Conservation (phyloP, 2,329 filamentous ascomycete species). For the Cadophora malorum region DNA sequence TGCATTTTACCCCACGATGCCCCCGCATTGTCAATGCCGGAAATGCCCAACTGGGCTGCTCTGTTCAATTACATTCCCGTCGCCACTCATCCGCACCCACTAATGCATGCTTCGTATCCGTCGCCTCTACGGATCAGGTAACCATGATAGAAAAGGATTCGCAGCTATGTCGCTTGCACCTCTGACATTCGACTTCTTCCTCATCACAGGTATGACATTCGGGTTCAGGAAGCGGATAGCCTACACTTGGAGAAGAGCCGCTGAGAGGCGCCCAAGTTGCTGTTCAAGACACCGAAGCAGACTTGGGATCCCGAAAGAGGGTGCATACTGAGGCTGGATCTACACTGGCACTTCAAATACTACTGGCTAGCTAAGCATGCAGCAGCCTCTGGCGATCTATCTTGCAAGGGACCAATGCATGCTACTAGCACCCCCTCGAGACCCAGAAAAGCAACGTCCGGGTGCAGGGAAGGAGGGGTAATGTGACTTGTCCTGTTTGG, state of each 20-base stretch:
- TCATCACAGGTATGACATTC: not conserved
- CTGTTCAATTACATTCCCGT: not conserved
- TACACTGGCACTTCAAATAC: not conserved
- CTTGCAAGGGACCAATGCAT: not conserved
- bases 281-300: not conserved
- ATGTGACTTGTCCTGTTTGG: slow-evolving; percentile 1
- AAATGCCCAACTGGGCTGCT: not conserved
- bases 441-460: not conserved
- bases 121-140: not conserved
- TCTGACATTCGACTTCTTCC: not conserved
- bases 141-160: not conserved
- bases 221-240: not conserved
- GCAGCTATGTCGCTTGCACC: not conserved
- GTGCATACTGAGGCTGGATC: slow-evolving; percentile 3
- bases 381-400: slow-evolving; percentile 3
- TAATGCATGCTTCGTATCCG: not conserved
- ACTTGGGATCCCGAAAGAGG: not conserved
- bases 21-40: slow-evolving; percentile 8
- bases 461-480: slow-evolving; percentile 18
- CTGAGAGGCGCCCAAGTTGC: too few relatives aligned
- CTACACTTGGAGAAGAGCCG: not conserved
- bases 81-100: not conserved
- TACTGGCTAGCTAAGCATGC: slow-evolving; percentile 4
- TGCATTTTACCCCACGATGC: slow-evolving; percentile 17
- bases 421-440: not conserved